Conservation (phyloP, 1,139 yeast species). For the Yamadazyma triangularis region DNA sequence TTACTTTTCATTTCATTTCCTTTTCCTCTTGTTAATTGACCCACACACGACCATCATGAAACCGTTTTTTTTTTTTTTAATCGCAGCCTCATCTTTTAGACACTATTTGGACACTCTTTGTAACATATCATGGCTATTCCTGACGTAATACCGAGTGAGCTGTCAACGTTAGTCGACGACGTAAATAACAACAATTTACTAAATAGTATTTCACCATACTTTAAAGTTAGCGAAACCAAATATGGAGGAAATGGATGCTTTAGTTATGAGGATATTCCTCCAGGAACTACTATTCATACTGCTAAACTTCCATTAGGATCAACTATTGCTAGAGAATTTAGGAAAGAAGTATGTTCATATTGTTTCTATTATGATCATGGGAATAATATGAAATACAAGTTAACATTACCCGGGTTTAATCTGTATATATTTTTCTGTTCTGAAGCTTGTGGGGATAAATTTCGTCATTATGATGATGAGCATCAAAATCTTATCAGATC, state of each 20-base stretch:
- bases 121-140: background rate
- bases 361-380: slow-evolving; percentile 55
- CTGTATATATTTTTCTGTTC: slow-evolving; percentile 48
- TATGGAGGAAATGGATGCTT: slow-evolving; percentile 70
- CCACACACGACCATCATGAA: too few relatives aligned
- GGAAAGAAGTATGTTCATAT: slow-evolving; percentile 59
- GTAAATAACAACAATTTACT: slow-evolving; percentile 6
- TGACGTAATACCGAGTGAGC: slow-evolving; percentile 8
- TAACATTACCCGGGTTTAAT: slow-evolving; percentile 11
- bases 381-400: slow-evolving; percentile 36
- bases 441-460: slow-evolving; percentile 35
- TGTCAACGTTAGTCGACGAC: slow-evolving; percentile 7
- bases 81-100: too few relatives aligned
- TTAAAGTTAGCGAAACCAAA: slow-evolving; percentile 36
- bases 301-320: slow-evolving; percentile 43
- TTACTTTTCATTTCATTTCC: too few relatives aligned
- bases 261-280: slow-evolving; percentile 35
- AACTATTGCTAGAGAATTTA: slow-evolving; percentile 49
- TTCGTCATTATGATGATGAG: slow-evolving; percentile 20
- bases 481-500: slow-evolving; percentile 18
- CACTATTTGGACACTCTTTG: too few relatives aligned
- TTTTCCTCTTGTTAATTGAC: too few relatives aligned
- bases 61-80: too few relatives aligned
- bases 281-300: slow-evolving; percentile 37
- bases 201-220: slow-evolving; percentile 22